Conservation (phyloP, 805 yeast species). For the Lipomyces starkeyi region DNA sequence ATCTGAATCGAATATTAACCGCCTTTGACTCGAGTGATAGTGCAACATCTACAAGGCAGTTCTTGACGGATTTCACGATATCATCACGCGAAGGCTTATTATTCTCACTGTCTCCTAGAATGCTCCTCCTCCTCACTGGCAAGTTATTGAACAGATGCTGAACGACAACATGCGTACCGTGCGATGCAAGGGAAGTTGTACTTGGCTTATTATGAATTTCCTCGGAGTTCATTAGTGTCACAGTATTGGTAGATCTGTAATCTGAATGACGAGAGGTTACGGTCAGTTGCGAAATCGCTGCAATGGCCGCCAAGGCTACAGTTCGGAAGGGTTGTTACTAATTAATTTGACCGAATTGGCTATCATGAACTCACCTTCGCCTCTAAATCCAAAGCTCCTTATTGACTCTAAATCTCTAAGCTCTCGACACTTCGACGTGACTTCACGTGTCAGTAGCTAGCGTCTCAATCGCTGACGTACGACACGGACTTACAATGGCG, state of each 20-base stretch:
- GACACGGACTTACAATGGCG: constrained; percentile 42
- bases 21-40: constrained; percentile 5
- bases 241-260: constrained; percentile 21
- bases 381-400: constrained; percentile 35
- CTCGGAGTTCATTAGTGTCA: constrained; percentile 26
- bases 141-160: constrained; percentile 37
- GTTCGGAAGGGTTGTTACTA: background rate
- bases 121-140: constrained; percentile 40
- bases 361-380: constrained; percentile 29
- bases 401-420: constrained; percentile 44
- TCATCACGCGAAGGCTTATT: constrained; percentile 4
- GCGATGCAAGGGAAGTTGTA: background rate
- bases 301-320: constrained; percentile 55
- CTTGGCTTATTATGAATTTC: constrained; percentile 17
- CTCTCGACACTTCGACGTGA: constrained; percentile 54
- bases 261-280: constrained; percentile 52
- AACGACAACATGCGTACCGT: constrained; percentile 40
- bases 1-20: constrained; percentile 7
- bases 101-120: constrained; percentile 6
- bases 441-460: constrained; percentile 6
- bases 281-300: constrained; percentile 49
- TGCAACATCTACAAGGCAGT: constrained; percentile 16
- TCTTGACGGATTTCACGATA: constrained; percentile 8
- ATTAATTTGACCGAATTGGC: background rate
- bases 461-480: background rate